Base-by-base conservation (phyloP, 2,329 filamentous ascomycete genomes). In the Nemania diffusa region DNA sequence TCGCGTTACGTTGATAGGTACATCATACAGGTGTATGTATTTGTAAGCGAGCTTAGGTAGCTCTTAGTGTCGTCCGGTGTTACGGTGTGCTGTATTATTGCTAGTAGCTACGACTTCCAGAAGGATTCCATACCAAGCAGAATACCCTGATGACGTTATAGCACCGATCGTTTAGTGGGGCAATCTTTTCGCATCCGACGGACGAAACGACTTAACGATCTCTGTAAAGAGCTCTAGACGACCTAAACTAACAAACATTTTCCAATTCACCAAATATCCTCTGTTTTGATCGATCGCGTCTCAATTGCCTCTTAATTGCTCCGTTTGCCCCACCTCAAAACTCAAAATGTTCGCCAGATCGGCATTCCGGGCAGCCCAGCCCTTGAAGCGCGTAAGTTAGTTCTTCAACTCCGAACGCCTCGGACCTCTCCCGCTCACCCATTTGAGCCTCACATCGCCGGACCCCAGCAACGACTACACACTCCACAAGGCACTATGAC, bases 331-430 rank as follows among this genome's bases (percentile, higher is more conserved):
- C 11, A 32, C 44, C 24, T 7, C 61, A 32, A 11, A n/a, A 48
- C 22, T 7, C 75, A 85, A 74, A 65, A 90, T 90, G 87, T 87
- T 89, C 73, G 83, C 86, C 68, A 83, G 87, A 81, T 82, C 85
- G 72, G 78, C 82, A 68, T 82, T 88, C 74, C 82, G 85, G 75
- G 82, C 82, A 69, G 83, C 83, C 53, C 84, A 86, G 78, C 86
- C 87, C 70, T 74, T 88, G 70, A 85, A 82, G 76, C 84, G 84
- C 77, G 87, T 89, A 80, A 78, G 84, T 22, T 27, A 78, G 84
- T 22, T 27, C 22, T 32, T 62, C 61, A 20, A 20, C 27, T 26
- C 48, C 63, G 46, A 55, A 69, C 13, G 26, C 59, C 48, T 61
- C 64, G 34, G 55, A 24, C 20, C 34, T 61, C 48, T 48, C 32